These are phyloP conservation scores for Claviceps sp. DNA, from an alignment of 2,329 filamentous ascomycete species.

Conservation along the genomic window DNA sequence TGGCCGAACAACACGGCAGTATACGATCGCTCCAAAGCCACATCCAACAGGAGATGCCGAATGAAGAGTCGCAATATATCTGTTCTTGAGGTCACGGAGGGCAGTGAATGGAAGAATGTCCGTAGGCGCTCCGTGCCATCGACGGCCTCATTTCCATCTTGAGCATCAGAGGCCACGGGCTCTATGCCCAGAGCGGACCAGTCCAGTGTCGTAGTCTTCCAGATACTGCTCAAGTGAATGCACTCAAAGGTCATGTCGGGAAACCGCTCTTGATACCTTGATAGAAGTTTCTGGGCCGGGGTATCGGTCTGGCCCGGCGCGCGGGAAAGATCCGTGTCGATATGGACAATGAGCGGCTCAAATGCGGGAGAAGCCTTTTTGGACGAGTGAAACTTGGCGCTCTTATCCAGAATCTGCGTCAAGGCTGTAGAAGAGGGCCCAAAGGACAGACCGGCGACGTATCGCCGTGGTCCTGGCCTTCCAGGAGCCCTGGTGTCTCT, in stretches of 20 bases:
- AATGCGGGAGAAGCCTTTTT: constrained; percentile 55
- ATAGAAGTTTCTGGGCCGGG: constrained; percentile 31
- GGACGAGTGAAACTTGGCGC: constrained; percentile 50
- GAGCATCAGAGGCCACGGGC: constrained; percentile 3
- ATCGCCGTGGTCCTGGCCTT: constrained; percentile 23
- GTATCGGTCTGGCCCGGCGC: constrained; percentile 10
- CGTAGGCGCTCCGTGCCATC: constrained; percentile 32
- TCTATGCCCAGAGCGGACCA: constrained; percentile 31
- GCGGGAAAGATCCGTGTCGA: constrained; percentile 29
- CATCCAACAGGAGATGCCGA: constrained; percentile 55
- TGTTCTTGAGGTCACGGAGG: constrained; percentile 60
- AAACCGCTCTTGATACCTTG: constrained; percentile 45
- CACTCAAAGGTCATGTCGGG: constrained; percentile 51
- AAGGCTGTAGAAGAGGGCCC: constrained; percentile 70
- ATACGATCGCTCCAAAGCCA: constrained; percentile 46
- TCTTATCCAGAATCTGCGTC: constrained; percentile 60
- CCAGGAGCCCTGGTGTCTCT: constrained; percentile 29
- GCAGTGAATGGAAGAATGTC: constrained; percentile 44
- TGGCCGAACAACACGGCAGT: constrained; percentile 69
- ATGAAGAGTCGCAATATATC: constrained; percentile 62
- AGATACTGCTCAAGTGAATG: constrained; percentile 50
- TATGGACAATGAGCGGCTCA: constrained; percentile 47
- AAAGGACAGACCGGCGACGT: constrained; percentile 71
- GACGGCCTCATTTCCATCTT: not conserved
- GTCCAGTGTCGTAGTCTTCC: constrained; percentile 37